Evolutionary conservation across 495 filamentous ascomycete genomes (phyloP).

Genomic region (Penicillium samsonianum): DNA sequence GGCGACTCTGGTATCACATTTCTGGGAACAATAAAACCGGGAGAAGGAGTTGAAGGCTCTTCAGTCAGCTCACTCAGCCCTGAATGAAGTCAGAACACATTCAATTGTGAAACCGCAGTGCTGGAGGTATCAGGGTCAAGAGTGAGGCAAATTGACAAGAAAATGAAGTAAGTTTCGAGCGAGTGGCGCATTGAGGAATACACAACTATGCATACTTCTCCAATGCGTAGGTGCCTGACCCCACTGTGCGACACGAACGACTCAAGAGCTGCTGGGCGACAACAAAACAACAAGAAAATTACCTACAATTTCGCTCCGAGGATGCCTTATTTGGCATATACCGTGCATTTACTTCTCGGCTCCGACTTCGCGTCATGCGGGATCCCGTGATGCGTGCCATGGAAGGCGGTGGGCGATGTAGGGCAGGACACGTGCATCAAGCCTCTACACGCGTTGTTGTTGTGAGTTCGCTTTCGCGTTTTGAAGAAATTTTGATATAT

Average conservation of each 20-base stretch:
- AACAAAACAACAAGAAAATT: not conserved
- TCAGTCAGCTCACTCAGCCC: constrained; percentile 21
- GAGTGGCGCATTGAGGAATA: not conserved
- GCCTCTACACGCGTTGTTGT: constrained; percentile 1
- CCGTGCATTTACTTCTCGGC: constrained; percentile 22
- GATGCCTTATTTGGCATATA: not conserved
- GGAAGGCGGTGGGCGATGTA: constrained; percentile 15
- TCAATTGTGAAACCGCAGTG: not conserved
- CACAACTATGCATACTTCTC: not conserved
- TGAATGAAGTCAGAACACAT: constrained; percentile 18
- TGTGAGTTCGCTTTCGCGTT: not conserved
- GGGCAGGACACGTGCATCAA: not conserved
- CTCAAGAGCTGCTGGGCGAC: too few species aligned
- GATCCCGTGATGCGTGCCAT: constrained; percentile 20
- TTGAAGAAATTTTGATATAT: not conserved
- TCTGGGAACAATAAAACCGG: constrained; percentile 6
- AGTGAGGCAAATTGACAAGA: constrained; percentile 13
- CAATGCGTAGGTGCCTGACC: not conserved
- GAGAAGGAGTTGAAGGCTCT: constrained; percentile 13
- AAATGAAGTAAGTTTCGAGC: not conserved
- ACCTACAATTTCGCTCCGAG: constrained; percentile 1
- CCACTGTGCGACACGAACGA: not conserved
- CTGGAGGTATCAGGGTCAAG: not conserved
- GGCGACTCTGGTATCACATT: constrained; percentile 30
- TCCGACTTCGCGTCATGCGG: constrained; percentile 32